Base-by-base conservation (phyloP, 148 eudicot species). In the Fagopyrum homotropicum region DNA sequence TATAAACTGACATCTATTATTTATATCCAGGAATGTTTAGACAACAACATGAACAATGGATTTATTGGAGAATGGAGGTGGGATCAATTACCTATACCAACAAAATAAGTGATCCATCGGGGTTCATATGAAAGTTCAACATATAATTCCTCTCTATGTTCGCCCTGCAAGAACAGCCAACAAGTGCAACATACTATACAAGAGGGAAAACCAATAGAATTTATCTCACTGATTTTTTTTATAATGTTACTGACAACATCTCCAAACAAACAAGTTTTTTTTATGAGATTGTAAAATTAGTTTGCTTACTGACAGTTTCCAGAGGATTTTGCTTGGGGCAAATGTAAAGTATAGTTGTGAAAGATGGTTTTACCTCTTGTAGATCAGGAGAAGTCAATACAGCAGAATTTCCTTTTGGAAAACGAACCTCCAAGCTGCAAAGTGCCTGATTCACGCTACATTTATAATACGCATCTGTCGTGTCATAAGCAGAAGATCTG, bases 111-210 rank as follows among this genome's bases (percentile, higher is more conserved):
- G 77, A 83, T 66, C 94, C 96, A 86, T 49, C 90, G 86, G 22
- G 98, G 97, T 71, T 88, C 91, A 79, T 86, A 93, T 19, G 94
- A 86, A 40, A 93, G 60, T 77, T 86, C 84, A 69, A 91, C 91
- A 69, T 77, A 66, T 73, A 82, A 83, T 60, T 77, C 72, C 40
- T 79, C 78, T 63, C 48, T 66, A 17, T 75, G 69, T 73, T 55
- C 30, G 73, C 85, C 89, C 98, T 93, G 83, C 79, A 81, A 68
- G 54, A 61, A 22, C 71, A 57, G 63, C 43, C 70, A 35, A 40
- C 9, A 66, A 14, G 15, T 15, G 9, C 46, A 66, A 12, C 71
- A 8, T 35, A 35, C 40, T 35, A 35, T 35, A 35, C 40, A 22
- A 22, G 17, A 35, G 40, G 30, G 35, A 14, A 72, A 4, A 72